These are phyloP conservation scores for Lactifluus pinguis DNA, from an alignment of 768 basidiomycete genomes.

Conservation along the genomic window DNA sequence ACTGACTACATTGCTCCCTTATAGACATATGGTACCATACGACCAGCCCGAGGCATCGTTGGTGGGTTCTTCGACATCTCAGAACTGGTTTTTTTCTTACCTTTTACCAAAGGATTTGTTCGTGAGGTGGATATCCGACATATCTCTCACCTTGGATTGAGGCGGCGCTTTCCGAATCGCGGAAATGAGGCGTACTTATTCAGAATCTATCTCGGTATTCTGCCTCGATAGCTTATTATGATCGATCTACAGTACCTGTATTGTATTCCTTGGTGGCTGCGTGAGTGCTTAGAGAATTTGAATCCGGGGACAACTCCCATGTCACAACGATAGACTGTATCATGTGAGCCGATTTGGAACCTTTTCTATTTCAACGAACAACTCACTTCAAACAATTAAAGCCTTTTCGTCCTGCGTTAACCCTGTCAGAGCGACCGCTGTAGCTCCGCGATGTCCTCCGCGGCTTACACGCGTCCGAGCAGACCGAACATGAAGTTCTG, in stretches of 20 bases:
- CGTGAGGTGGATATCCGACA: slow-evolving; percentile 47
- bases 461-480: not conserved
- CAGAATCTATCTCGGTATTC: not conserved
- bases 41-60: slow-evolving; percentile 85
- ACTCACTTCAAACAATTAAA: not conserved
- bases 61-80: slow-evolving; percentile 34
- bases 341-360: no score
- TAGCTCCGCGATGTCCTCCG: slow-evolving; percentile 1
- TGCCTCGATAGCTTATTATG: not conserved
- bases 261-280: not conserved
- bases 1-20: slow-evolving; percentile 1
- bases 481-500: not conserved
- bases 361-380: not conserved
- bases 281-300: not conserved
- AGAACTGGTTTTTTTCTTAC: not conserved
- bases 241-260: not conserved
- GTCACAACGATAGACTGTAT: no score
- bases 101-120: slow-evolving; percentile 41
- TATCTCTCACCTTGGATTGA: slow-evolving; percentile 33
- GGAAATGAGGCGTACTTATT: not conserved
- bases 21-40: slow-evolving; percentile 81
- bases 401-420: not conserved
- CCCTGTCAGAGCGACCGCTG: not conserved
- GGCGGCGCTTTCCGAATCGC: not conserved
- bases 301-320: no score